These are phyloP conservation scores for Paxillus ammoniavirescens DNA, from an alignment of 768 basidiomycete genomes.

Conservation along the genomic window DNA sequence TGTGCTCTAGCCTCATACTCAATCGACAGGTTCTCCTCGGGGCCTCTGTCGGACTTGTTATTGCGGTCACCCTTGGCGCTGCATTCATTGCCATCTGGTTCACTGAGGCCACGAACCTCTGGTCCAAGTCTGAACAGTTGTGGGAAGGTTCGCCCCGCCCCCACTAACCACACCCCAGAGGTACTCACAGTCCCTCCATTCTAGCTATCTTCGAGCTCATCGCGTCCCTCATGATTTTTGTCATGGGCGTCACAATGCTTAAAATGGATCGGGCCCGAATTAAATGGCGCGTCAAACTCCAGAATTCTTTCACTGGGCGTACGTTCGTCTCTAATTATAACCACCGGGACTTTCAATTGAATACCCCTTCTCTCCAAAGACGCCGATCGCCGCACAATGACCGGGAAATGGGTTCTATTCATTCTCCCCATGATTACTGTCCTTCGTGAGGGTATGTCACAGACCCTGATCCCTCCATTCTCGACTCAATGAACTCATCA, in stretches of 20 bases:
- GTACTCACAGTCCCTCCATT: not conserved
- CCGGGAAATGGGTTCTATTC: slow-evolving; percentile 86
- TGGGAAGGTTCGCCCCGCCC: slow-evolving; percentile 74
- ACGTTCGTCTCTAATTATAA: slow-evolving; percentile 15
- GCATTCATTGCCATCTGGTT: slow-evolving; percentile 96
- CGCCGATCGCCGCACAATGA: slow-evolving; percentile 45
- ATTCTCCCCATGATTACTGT: slow-evolving; percentile 89
- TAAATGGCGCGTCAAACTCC: slow-evolving; percentile 93
- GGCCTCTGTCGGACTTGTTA: slow-evolving; percentile 66
- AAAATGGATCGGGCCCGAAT: slow-evolving; percentile 91
- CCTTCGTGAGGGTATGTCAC: slow-evolving; percentile 72
- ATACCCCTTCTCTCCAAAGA: slow-evolving; percentile 23
- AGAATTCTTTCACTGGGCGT: slow-evolving; percentile 70
- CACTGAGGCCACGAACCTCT: slow-evolving; percentile 83
- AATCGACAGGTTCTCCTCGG: slow-evolving; percentile 69
- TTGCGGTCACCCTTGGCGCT: slow-evolving; percentile 83
- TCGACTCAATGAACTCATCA: not conserved
- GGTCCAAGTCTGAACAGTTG: slow-evolving; percentile 78
- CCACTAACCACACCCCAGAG: not conserved
- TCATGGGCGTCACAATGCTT: slow-evolving; percentile 94
- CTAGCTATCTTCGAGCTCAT: slow-evolving; percentile 69
- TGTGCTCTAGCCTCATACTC: not conserved
- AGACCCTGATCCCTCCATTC: not conserved
- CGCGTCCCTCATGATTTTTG: slow-evolving; percentile 79
- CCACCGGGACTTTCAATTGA: not conserved